Evolutionary conservation across 495 filamentous ascomycete species (phyloP), one percentile per base, ranked within the genome.

Genomic region (Staphylotrichum tortipilum): DNA sequence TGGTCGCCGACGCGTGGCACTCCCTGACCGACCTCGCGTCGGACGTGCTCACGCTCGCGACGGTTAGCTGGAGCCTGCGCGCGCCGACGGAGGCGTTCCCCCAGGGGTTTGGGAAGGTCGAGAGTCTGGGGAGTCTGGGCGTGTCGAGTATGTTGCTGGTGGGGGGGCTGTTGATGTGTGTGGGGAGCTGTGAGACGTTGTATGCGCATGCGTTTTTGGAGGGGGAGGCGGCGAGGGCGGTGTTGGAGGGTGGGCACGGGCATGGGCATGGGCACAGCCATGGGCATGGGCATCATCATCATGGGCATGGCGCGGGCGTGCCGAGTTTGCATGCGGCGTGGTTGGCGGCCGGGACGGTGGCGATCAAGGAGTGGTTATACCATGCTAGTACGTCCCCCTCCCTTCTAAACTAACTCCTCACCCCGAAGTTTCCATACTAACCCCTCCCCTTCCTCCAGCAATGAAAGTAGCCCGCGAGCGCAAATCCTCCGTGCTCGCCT

Each of bases 401-500:
- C n/a, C n/a, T n/a, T n/a, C n/a, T n/a, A n/a, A n/a, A n/a, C n/a
- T n/a, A n/a, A n/a, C 17, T 34, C 22, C 9, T 19, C n/a, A n/a
- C 10, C 4, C n/a, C 12, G n/a, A 2, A 17, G 18, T n/a, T 26
- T 29, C 46, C 24, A 21, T 0, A 19, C 26, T 44, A 5, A 19
- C 35, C 31, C 38, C 11, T 9, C 41, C 10, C 30, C 33, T 14
- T 17, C 34, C 3, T 34, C 19, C 54, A 95, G 89, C 90, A 26
- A 94, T 97, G 83, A 96, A 95, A 76, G 80, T 97, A 47, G 91
- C 92, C n/a, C 80, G 81, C 55, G 86, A 94, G 60, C 83, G 89
- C 59, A 94, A 95, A 63, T 95, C 89, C 3, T 91, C 89, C 14
- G 89, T 98, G 45, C 82, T 98, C n/a, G 89, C 91, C 18, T 94